Evolutionary conservation across 2,329 filamentous ascomycete genomes (phyloP), one percentile per base, ranked within the genome.

Genomic region (Colletotrichum agaves): DNA sequence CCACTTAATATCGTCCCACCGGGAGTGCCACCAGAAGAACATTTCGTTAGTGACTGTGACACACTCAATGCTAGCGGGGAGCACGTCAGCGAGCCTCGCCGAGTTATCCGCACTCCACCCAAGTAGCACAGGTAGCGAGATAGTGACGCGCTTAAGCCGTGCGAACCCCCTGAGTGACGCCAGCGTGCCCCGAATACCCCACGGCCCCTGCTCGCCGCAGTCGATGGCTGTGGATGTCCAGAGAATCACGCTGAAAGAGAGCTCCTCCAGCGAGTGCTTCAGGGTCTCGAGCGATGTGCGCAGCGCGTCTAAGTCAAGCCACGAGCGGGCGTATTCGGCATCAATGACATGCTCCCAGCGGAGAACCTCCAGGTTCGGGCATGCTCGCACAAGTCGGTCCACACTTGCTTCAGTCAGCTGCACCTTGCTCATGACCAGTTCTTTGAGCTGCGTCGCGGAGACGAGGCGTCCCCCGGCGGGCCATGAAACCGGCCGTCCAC

Each of bases 1-100:
- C 52, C 52, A n/a, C 5, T 63, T 23, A 3, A 57, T 23, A 8
- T 58, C 60, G 53, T 58, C 41, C 60, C 60, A 63, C 31, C n/a
- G 12, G 23, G 57, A 63, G 5, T 23, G 41, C 60, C 60, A 49
- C 60, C 60, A 63, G 2, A 21, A 63, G 31, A 35, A 8, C 60
- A 62, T 62, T 55, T 62, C 49, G 11, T 47, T 56, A 4, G 60
- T 62, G 4, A 62, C 11, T 2, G 49, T 56, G 1, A 62, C 13
- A 13, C 8, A 11, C 6, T 62, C 49, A 10, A 62, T 17, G 10
- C 10, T 35, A 5, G 35, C 50, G 5, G 60, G 60, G 8, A 62
- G 11, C 13, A 62, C 7, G 1, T 62, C 15, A 17, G 15, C 37
- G 13, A 62, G 15, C 5, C 23, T 44, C 5, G 49, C 2, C 4